Percentiles rank a stretch among this genome's conserved stretches.
Conservation (phyloP, 352 stramenopile species). For the Stephanocyclus meneghinianus region DNA sequence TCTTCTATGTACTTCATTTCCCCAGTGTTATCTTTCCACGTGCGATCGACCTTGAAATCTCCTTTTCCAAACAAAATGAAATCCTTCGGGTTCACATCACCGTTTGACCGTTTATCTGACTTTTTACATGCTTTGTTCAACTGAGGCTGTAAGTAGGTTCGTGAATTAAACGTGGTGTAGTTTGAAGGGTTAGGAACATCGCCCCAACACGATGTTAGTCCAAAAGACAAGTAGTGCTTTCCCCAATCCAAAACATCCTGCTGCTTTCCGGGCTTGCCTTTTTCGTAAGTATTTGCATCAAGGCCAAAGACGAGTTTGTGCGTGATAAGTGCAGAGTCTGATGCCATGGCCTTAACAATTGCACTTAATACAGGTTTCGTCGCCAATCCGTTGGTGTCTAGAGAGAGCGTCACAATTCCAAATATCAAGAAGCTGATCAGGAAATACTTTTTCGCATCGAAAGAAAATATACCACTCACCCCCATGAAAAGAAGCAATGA, state of each 20-base stretch:
- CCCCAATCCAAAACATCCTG: constrained; percentile 85
- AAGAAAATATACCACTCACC: not conserved
- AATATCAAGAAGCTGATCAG: not conserved
- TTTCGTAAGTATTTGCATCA: constrained; percentile 86
- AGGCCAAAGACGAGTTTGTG: constrained; percentile 85
- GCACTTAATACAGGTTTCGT: constrained; percentile 83
- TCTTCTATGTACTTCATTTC: constrained; percentile 73
- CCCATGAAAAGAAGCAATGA: constrained; percentile 86
- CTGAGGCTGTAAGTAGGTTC: constrained; percentile 82
- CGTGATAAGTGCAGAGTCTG: constrained; percentile 44
- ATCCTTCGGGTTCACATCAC: constrained; percentile 84
- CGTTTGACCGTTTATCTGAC: constrained; percentile 70
- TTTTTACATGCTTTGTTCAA: constrained; percentile 80
- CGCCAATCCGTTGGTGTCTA: constrained; percentile 85
- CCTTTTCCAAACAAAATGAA: constrained; percentile 80
- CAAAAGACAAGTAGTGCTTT: constrained; percentile 62
- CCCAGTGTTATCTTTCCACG: constrained; percentile 83
- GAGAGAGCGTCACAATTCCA: not conserved
- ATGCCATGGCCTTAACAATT: constrained; percentile 70
- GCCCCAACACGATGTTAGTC: constrained; percentile 83
- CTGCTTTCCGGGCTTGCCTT: constrained; percentile 78
- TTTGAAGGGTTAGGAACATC: constrained; percentile 77
- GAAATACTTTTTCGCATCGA: not conserved
- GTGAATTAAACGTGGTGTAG: constrained; percentile 86
- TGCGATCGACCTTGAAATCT: constrained; percentile 59